Conservation (phyloP, 305 asterid species). For the Solanum hybrid region DNA sequence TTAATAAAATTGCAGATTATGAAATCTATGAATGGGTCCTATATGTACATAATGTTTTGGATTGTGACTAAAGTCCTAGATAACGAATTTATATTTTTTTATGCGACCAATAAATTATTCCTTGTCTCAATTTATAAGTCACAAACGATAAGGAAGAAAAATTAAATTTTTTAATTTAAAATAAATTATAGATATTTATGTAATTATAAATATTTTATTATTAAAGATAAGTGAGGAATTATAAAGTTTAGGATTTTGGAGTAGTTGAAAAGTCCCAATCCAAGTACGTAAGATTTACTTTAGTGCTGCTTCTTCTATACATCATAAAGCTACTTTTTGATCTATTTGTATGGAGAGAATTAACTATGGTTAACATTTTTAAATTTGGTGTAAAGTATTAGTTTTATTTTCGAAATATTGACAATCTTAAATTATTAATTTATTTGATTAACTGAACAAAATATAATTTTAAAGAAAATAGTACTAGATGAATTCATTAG, state of each 20-base stretch:
- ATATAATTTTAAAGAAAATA: too few species aligned
- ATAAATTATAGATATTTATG: too few species aligned
- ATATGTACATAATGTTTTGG: background rate
- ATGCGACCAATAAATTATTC: background rate
- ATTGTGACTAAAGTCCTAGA: background rate
- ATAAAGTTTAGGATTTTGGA: background rate
- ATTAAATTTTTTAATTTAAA: too few species aligned
- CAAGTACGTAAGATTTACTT: background rate
- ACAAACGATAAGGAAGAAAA: background rate
- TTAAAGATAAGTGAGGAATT: background rate
- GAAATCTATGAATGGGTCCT: background rate
- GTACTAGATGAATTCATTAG: background rate
- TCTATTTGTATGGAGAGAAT: background rate
- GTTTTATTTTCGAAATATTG: too few species aligned
- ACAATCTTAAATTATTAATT: too few species aligned
- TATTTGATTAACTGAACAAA: too few species aligned
- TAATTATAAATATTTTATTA: background rate
- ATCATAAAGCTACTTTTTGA: background rate
- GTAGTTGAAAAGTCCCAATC: background rate
- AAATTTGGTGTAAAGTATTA: too few species aligned
- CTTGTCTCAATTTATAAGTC: rapidly evolving
- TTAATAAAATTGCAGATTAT: background rate
- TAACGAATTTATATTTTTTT: background rate
- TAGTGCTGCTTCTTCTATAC: background rate
- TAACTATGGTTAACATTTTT: background rate